phyloP scores from a whole-genome alignment of 2,329 filamentous ascomycete species.

The Cordyceps cicadae region DNA sequence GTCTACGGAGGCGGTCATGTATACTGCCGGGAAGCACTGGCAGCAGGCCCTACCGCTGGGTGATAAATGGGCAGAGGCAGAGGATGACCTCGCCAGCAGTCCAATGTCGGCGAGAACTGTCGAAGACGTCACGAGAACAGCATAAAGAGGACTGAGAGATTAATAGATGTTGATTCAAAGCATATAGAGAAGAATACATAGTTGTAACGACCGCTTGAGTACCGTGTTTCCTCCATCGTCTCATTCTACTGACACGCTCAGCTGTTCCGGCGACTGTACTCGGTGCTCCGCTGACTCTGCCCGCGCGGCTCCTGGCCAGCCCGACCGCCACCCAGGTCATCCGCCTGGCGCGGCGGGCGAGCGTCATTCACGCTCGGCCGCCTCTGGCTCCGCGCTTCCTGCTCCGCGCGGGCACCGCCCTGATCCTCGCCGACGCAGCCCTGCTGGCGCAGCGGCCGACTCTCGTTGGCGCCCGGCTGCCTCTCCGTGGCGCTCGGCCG shows the following conservation, averaged over 20 bases:
- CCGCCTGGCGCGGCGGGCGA: background rate
- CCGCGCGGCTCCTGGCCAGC: background rate
- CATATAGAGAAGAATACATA: background rate
- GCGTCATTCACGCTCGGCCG: background rate
- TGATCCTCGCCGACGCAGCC: too few relatives aligned
- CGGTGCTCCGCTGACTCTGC: background rate
- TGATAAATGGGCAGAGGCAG: background rate
- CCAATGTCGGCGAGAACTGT: background rate
- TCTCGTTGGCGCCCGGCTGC: too few relatives aligned
- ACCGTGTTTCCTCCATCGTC: conserved; percentile 1
- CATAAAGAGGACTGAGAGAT: too few relatives aligned
- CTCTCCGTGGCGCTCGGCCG: too few relatives aligned
- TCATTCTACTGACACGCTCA: background rate
- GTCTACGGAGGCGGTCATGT: conserved; percentile 53
- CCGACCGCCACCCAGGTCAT: background rate
- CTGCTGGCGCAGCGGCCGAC: too few relatives aligned
- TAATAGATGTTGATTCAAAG: background rate
- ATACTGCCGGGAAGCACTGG: conserved; percentile 48
- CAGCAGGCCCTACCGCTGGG: conserved; percentile 16
- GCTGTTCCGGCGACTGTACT: background rate
- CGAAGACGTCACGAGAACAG: background rate
- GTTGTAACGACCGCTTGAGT: background rate
- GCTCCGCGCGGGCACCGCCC: too few relatives aligned
- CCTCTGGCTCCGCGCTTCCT: too few relatives aligned
- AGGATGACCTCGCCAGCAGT: background rate